Evolutionary conservation across 2,329 filamentous ascomycete species (phyloP).

Genomic region (Fusarium longipes): DNA sequence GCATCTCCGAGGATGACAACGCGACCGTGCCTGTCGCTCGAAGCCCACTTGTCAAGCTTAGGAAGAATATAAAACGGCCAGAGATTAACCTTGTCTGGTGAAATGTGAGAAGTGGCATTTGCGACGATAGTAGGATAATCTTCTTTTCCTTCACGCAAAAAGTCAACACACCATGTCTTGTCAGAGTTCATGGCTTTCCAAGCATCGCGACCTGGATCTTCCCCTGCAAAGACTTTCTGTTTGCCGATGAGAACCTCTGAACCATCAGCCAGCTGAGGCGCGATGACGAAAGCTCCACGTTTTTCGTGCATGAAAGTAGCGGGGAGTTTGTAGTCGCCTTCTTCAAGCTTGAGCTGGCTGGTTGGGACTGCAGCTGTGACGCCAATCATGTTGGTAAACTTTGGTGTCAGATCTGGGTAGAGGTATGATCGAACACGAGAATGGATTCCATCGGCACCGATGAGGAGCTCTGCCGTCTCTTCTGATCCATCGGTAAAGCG

Average conservation of each 20-base stretch:
- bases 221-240: slow-evolving; percentile 51
- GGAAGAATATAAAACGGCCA: slow-evolving; percentile 64
- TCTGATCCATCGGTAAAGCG: slow-evolving; percentile 60
- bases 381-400: slow-evolving; percentile 61
- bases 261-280: slow-evolving; percentile 60
- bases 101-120: slow-evolving; percentile 49
- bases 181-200: slow-evolving; percentile 57
- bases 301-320: slow-evolving; percentile 56
- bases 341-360: slow-evolving; percentile 51
- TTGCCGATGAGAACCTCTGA: slow-evolving; percentile 62
- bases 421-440: slow-evolving; percentile 65
- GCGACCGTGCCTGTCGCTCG: slow-evolving; percentile 43
- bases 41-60: slow-evolving; percentile 58
- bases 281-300: slow-evolving; percentile 62
- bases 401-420: slow-evolving; percentile 59
- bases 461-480: slow-evolving; percentile 56
- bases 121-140: slow-evolving; percentile 53
- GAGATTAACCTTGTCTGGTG: slow-evolving; percentile 53
- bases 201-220: slow-evolving; percentile 53
- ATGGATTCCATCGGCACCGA: slow-evolving; percentile 71
- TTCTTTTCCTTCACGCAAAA: slow-evolving; percentile 50
- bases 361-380: slow-evolving; percentile 52
- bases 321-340: slow-evolving; percentile 53
- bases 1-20: slow-evolving; percentile 61
- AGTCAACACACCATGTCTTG: slow-evolving; percentile 52